Percentiles rank a stretch among this genome's conserved stretches.
phyloP scores from a whole-genome alignment of 139 green algal species.

The Ettlia oleoabundans region DNA sequence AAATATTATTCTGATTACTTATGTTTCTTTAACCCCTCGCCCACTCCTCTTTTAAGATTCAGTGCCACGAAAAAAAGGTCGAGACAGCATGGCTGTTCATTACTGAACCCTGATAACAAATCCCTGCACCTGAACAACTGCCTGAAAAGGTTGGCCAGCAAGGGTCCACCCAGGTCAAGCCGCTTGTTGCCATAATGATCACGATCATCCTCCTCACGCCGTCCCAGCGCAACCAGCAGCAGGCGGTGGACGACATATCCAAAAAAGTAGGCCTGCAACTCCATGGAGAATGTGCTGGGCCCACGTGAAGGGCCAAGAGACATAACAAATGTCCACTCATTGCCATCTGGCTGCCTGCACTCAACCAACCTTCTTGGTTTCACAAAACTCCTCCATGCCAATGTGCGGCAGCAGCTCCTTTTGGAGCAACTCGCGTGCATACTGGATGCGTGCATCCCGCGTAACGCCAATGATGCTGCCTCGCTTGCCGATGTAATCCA shows the following conservation, averaged over 20 bases:
- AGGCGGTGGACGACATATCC: slow-evolving; percentile 81
- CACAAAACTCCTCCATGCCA: slow-evolving; percentile 74
- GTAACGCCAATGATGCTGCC: slow-evolving; percentile 68
- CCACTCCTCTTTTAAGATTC: too few species aligned
- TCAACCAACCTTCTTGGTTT: slow-evolving; percentile 80
- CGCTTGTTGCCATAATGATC: slow-evolving; percentile 99
- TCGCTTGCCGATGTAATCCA: slow-evolving; percentile 98
- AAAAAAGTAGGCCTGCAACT: slow-evolving; percentile 73
- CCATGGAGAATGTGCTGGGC: not conserved
- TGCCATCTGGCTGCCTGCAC: not conserved
- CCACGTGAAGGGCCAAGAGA: too few species aligned
- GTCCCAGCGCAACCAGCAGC: slow-evolving; percentile 83
- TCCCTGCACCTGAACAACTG: slow-evolving; percentile 78
- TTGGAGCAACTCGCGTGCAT: slow-evolving; percentile 90
- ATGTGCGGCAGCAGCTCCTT: slow-evolving; percentile 98
- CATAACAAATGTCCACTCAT: not conserved
- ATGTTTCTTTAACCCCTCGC: too few species aligned
- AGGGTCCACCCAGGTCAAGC: slow-evolving; percentile 88
- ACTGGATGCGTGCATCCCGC: slow-evolving; percentile 89
- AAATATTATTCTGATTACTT: too few species aligned
- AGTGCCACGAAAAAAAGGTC: too few species aligned
- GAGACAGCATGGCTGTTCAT: not conserved
- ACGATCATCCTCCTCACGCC: slow-evolving; percentile 88
- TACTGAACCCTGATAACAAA: not conserved
- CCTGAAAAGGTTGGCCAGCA: slow-evolving; percentile 88